phyloP scores from a whole-genome alignment of 352 stramenopile genomes.

The Globisporangium middletonii region DNA sequence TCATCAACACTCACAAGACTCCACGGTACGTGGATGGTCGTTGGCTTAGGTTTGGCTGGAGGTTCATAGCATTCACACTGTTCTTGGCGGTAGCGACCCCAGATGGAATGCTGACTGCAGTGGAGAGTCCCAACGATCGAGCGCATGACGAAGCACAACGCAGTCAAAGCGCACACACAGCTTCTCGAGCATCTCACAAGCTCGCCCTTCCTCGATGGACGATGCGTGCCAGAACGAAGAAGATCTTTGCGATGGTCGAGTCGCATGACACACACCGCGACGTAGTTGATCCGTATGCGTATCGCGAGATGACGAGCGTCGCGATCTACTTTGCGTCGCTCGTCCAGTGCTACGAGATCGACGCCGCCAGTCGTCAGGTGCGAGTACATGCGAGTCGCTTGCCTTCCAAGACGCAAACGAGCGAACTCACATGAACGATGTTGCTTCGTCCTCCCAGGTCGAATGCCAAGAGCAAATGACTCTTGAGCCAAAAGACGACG shows the following conservation, averaged over 20 bases:
- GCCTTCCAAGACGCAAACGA: too few species aligned
- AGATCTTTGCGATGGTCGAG: not conserved
- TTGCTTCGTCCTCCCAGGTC: too few species aligned
- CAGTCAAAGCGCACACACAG: too few species aligned
- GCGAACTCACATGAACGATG: too few species aligned
- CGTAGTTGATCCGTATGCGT: not conserved
- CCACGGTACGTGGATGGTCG: not conserved
- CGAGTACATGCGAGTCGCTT: too few species aligned
- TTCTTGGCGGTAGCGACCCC: not conserved
- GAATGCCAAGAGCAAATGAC: too few species aligned
- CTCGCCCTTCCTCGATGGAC: too few species aligned
- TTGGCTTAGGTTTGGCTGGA: not conserved
- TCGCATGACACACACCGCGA: not conserved
- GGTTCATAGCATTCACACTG: not conserved
- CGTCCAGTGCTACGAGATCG: conserved; percentile 46
- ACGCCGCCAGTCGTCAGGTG: conserved; percentile 2
- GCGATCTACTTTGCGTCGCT: conserved; percentile 42
- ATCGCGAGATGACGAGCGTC: conserved; percentile 14
- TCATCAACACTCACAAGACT: not conserved
- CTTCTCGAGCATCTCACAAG: too few species aligned
- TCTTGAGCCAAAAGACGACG: too few species aligned
- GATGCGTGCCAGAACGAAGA: too few species aligned
- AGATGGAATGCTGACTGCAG: not conserved
- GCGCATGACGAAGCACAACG: too few species aligned
- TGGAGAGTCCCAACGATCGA: too few species aligned